Conservation (phyloP, 2,329 filamentous ascomycete genomes). For the Chaetomium strumarium region DNA sequence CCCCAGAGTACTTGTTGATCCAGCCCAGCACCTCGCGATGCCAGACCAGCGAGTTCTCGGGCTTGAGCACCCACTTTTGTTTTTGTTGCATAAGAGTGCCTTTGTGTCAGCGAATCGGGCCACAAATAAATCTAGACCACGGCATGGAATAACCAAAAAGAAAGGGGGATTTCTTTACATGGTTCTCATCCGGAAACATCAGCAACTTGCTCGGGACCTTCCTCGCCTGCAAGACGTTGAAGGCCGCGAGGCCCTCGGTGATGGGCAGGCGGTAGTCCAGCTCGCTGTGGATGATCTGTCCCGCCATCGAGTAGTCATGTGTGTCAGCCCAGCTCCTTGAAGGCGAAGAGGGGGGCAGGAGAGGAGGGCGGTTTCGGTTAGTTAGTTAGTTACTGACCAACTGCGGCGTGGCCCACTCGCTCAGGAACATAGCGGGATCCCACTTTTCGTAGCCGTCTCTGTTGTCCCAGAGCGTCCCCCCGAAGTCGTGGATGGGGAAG, state of each 20-base stretch:
- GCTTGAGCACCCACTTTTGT: conserved; percentile 77
- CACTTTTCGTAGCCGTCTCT: conserved; percentile 60
- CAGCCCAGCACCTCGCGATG: conserved; percentile 78
- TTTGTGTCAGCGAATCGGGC: conserved; percentile 36
- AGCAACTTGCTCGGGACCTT: conserved; percentile 72
- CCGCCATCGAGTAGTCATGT: not conserved
- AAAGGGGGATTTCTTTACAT: conserved; percentile 46
- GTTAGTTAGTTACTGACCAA: conserved; percentile 59
- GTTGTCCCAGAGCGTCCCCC: conserved; percentile 55
- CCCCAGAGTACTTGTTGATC: conserved; percentile 58
- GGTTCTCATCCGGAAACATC: conserved; percentile 72
- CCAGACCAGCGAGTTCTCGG: conserved; percentile 88
- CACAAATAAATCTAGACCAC: no score
- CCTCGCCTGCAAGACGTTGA: conserved; percentile 75
- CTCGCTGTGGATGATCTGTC: conserved; percentile 68
- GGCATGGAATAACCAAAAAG: conserved; percentile 48
- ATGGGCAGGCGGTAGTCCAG: conserved; percentile 85
- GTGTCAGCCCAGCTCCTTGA: not conserved
- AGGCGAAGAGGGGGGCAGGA: not conserved
- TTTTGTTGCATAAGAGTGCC: not conserved
- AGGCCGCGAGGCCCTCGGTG: conserved; percentile 75
- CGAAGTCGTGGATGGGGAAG: conserved; percentile 64
- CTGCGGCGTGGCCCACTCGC: conserved; percentile 79
- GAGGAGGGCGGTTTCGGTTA: no score
- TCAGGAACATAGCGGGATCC: conserved; percentile 59